Base-by-base conservation (phyloP, 352 stramenopile species). In the Aphanomyces stellatus region DNA sequence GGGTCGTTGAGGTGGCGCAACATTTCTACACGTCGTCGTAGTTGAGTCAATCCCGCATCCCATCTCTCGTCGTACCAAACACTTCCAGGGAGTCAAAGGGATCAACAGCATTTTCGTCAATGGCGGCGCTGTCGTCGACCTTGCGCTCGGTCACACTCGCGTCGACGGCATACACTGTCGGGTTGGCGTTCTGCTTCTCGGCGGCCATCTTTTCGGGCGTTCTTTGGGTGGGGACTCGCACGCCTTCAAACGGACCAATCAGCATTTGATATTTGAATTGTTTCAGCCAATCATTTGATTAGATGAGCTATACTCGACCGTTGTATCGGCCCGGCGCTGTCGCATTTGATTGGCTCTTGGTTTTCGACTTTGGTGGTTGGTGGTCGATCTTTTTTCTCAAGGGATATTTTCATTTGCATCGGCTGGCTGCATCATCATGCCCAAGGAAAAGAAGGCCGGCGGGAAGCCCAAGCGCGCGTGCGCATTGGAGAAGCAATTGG, bases 1-100 rank as follows among this genome's bases (percentile, higher is more conserved):
- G 91, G 91, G 71, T 98, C 91, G 70, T 98, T 97, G 69, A 97
- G 82, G 67, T 96, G 81, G 41, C 88, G 82, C 55, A 93, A 74
- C 19, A 87, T 88, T 76, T 93, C 85, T 93, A 67, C 4, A n/a
- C 34, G n/a, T 11, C 8, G 19, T 53, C 8, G 31, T 13, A 8
- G 5, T 6, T 28, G 11, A 43, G 34, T 19, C 10, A n/a, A 3
- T 28, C 19, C 3, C 25, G 55, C 31, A 43, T 4, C 8, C 35
- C n/a, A 60, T 28, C 15, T 53, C 11, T 4, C 19, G 24, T 74
- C 82, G 63, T 71, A 95, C 87, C 83, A 73, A 93, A 96, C 33
- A 96, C 72, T 76, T 96, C 87, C 33, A 93, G 79, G 11, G 79
- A 51, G 59, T 96, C 87, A 65, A 93, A 94, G 41, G 81, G 80